phyloP scores from a whole-genome alignment of 169 alveolate genomes.

The Babesia ovata region DNA sequence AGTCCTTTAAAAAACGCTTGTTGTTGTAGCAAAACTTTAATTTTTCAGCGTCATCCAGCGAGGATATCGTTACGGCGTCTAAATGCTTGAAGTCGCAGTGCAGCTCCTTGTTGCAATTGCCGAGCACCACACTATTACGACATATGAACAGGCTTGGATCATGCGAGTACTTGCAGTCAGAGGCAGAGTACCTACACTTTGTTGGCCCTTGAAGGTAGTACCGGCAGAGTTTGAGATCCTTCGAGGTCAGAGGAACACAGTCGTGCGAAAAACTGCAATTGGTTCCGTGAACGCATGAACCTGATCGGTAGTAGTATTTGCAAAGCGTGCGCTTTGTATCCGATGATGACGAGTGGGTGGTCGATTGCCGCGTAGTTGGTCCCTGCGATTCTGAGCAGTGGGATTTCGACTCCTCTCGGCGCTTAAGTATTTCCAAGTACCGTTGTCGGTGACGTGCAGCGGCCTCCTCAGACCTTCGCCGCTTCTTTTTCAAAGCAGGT shows the following conservation, averaged over 20 bases:
- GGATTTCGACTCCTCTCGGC: neutral
- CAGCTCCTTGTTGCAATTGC: conserved; percentile 60
- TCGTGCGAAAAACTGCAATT: conserved; percentile 76
- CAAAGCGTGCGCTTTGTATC: conserved; percentile 54
- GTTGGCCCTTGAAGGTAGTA: conserved; percentile 66
- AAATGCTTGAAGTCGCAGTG: conserved; percentile 73
- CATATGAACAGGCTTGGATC: conserved; percentile 73
- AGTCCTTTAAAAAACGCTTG: conserved; percentile 69
- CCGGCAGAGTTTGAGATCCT: conserved; percentile 76
- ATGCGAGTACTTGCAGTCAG: conserved; percentile 77
- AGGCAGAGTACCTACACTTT: conserved; percentile 52
- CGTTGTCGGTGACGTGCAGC: conserved; percentile 48
- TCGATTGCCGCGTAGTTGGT: neutral
- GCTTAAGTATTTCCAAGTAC: conserved; percentile 45
- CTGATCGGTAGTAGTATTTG: conserved; percentile 73
- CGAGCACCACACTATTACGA: conserved; percentile 66
- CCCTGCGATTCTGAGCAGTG: neutral
- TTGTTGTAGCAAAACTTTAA: conserved; percentile 76
- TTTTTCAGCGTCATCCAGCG: conserved; percentile 75
- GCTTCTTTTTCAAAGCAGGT: conserved; percentile 9
- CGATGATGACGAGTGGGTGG: neutral
- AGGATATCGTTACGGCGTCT: conserved; percentile 36
- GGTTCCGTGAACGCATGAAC: conserved; percentile 73
- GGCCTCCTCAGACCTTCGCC: conserved; percentile 53
- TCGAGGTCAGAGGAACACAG: conserved; percentile 74